These are phyloP conservation scores for Diaporthe destruens DNA, from an alignment of 2,329 filamentous ascomycete genomes.

Conservation along the genomic window DNA sequence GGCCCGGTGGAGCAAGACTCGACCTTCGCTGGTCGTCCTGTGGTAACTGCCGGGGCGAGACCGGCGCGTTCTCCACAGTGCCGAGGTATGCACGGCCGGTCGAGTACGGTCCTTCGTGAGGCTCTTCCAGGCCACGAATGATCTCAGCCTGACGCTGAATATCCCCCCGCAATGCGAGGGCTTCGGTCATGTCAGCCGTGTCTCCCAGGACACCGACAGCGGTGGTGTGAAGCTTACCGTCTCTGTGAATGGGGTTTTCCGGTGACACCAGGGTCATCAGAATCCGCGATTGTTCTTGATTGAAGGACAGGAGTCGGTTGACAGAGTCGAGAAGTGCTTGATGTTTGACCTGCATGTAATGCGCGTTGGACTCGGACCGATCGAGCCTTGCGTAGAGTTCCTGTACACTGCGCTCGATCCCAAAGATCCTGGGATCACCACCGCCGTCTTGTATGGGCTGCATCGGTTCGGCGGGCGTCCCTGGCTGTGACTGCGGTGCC, in stretches of 20 bases:
- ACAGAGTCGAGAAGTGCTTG: slow-evolving; percentile 86
- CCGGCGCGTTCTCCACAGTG: slow-evolving; percentile 78
- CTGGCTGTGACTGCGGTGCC: slow-evolving; percentile 79
- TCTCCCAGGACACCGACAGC: slow-evolving; percentile 41
- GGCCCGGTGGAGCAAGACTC: slow-evolving; percentile 71
- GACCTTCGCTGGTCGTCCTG: slow-evolving; percentile 85
- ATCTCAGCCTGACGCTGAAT: slow-evolving; percentile 72
- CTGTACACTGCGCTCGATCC: slow-evolving; percentile 84
- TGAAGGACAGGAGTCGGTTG: slow-evolving; percentile 78
- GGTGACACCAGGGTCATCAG: slow-evolving; percentile 79
- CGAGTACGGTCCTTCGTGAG: slow-evolving; percentile 75
- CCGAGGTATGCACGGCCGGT: slow-evolving; percentile 76
- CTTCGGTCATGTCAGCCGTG: slow-evolving; percentile 55
- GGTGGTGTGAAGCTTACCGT: slow-evolving; percentile 71
- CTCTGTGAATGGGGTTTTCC: slow-evolving; percentile 83
- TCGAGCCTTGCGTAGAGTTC: slow-evolving; percentile 82
- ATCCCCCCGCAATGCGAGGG: slow-evolving; percentile 68
- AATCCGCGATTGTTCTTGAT: slow-evolving; percentile 84
- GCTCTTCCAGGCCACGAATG: slow-evolving; percentile 70
- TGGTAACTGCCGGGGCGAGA: slow-evolving; percentile 88
- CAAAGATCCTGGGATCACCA: slow-evolving; percentile 79
- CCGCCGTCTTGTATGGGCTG: slow-evolving; percentile 75
- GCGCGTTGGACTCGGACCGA: slow-evolving; percentile 85
- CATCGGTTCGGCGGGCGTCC: slow-evolving; percentile 86
- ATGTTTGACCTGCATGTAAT: slow-evolving; percentile 83